Base-by-base conservation (phyloP, 208 protist genomes). In the Zelonia costaricensis region DNA sequence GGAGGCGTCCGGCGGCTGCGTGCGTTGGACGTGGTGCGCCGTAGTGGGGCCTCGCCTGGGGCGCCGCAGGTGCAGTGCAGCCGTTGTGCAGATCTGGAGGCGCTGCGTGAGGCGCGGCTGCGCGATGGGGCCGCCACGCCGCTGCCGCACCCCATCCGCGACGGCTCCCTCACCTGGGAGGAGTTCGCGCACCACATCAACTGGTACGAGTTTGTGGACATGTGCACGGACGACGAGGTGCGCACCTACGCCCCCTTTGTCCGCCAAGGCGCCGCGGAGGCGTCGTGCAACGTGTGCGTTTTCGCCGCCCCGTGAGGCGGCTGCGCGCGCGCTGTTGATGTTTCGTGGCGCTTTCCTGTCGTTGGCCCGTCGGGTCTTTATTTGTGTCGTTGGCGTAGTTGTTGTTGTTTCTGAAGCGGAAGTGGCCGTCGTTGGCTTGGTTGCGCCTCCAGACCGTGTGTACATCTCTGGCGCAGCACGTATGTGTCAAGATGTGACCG, bases 141-240 rank as follows among this genome's bases (percentile, higher is more conserved):
- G 22, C 69, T 95, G 9, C 86, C 82, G 3, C 86, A 87, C 55
- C 86, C 82, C 0, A 39, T 62, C 16, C 49, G 44, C n/a, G 78
- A 78, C 7, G 80, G 80, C 39, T 33, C 80, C n/a, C 4, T 94
- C 36, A 89, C 79, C 12, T 89, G 80, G 77, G 61, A 69, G 4
- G 84, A 94, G 68, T 87, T 83, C 28, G 56, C 68, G 3, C 88
- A 94, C 43, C 88, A 94, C 58, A 52, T 91, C 9, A 76, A 78
- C 30, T 94, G 88, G 84, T 69, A 64, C 25, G 84, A 91, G 62
- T 86, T 94, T 66, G 67, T 80, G 20, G 51, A 69, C 20, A 78
- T 82, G 65, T 91, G 82, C 58, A 79, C 72, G 0, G 65, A 72
- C 28, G 58, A 73, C 0, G 84, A 94, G 54, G 62, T 94, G 9